These are phyloP conservation scores for Exophiala sideris DNA, from an alignment of 2,329 filamentous ascomycete genomes.

Conservation along the genomic window DNA sequence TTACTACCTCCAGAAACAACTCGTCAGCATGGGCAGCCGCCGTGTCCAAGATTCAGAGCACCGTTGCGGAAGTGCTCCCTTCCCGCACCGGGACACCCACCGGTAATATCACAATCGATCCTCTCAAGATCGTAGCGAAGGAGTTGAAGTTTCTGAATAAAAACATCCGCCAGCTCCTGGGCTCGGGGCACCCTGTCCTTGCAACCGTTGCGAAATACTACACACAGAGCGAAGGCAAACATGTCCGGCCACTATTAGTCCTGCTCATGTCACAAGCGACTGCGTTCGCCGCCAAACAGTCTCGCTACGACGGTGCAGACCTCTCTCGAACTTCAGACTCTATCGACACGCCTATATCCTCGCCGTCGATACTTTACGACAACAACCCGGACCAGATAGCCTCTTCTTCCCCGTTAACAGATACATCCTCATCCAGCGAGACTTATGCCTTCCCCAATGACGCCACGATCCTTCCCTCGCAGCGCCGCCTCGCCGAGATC, in stretches of 20 bases:
- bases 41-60: slow-evolving; percentile 52
- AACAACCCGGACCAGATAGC: slow-evolving; percentile 67
- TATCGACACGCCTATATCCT: slow-evolving; percentile 61
- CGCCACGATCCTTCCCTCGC: slow-evolving; percentile 76
- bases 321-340: slow-evolving; percentile 31
- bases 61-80: slow-evolving; percentile 42
- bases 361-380: slow-evolving; percentile 66
- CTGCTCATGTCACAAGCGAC: slow-evolving; percentile 95
- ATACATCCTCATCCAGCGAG: slow-evolving; percentile 49
- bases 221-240: slow-evolving; percentile 93
- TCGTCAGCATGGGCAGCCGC: slow-evolving; percentile 41
- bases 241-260: slow-evolving; percentile 89
- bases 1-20: slow-evolving; percentile 12
- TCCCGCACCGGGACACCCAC: slow-evolving; percentile 29
- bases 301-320: slow-evolving; percentile 39
- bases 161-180: slow-evolving; percentile 88
- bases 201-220: slow-evolving; percentile 98
- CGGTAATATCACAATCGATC: slow-evolving; percentile 73
- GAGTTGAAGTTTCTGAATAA: slow-evolving; percentile 95
- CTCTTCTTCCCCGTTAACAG: slow-evolving; percentile 50
- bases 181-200: slow-evolving; percentile 88
- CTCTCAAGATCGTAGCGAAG: slow-evolving; percentile 84
- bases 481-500: slow-evolving; percentile 90
- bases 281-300: slow-evolving; percentile 66
- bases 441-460: slow-evolving; percentile 44